Evolutionary conservation across 2,329 filamentous ascomycete genomes (phyloP).

Genomic region (Colletotrichum noveboracense): DNA sequence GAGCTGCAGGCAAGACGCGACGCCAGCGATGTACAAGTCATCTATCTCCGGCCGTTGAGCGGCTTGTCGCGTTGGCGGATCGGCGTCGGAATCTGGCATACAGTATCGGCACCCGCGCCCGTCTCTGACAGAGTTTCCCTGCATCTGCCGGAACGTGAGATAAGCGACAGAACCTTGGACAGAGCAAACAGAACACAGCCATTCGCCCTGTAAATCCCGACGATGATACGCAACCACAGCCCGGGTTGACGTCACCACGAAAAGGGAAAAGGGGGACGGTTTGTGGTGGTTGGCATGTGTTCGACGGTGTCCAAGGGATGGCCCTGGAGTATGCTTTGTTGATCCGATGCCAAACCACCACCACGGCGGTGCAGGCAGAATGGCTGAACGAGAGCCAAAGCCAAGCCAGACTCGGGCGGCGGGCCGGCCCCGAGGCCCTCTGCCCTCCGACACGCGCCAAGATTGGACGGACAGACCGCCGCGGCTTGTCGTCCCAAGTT

Average conservation of each 20-base stretch:
- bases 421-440: neutral
- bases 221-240: conserved; percentile 5
- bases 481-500: conserved; percentile 12
- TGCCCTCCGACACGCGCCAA: conserved; percentile 11
- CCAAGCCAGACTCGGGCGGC: neutral
- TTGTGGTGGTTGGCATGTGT: neutral
- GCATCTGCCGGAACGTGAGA: neutral
- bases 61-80: neutral
- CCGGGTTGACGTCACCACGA: conserved; percentile 5
- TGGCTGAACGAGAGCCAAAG: neutral
- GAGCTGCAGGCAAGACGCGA: neutral
- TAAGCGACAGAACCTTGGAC: neutral
- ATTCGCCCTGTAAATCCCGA: neutral
- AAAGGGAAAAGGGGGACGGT: neutral
- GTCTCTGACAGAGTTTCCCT: neutral
- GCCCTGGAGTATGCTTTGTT: neutral
- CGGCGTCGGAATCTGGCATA: neutral
- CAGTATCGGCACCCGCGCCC: neutral
- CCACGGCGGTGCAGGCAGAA: neutral
- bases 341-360: neutral
- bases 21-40: neutral
- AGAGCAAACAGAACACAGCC: neutral
- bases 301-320: neutral
- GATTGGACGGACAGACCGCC: conserved; percentile 5
- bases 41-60: neutral